Conservation (phyloP, 192 early-diverging fungal genomes). For the Coemansia sp. region DNA sequence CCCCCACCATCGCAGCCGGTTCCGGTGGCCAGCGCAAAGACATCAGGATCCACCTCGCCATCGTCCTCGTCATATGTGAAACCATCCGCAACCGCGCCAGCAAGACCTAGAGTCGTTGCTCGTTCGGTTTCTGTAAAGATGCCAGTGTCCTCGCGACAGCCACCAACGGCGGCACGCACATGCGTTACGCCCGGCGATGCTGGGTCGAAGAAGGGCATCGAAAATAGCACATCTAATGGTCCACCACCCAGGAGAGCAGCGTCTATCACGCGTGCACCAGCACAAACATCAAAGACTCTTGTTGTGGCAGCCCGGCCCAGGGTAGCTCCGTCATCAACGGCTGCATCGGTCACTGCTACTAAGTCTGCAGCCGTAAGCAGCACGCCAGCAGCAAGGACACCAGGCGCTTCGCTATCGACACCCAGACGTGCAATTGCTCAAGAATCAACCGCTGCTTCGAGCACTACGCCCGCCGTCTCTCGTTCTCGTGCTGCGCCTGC, state of each 20-base stretch:
- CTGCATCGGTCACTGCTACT: neutral
- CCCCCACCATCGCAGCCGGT: neutral
- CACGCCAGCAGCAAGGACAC: neutral
- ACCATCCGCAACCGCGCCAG: neutral
- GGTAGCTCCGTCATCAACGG: neutral
- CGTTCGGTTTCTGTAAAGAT: neutral
- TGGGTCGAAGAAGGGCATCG: neutral
- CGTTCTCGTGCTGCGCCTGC: conserved; percentile 6
- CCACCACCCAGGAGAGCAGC: conserved; percentile 5
- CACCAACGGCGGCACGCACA: neutral
- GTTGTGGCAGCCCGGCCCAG: neutral
- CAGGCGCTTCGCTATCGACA: neutral
- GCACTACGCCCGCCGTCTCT: neutral
- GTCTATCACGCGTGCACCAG: neutral
- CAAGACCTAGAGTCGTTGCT: neutral
- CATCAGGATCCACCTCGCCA: neutral
- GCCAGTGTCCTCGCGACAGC: neutral
- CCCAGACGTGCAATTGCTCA: neutral
- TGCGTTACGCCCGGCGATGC: neutral
- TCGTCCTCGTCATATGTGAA: neutral
- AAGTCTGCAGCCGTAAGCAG: conserved; percentile 5
- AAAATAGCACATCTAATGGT: neutral
- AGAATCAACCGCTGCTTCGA: neutral
- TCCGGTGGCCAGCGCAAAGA: neutral
- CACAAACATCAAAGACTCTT: neutral